phyloP scores from a whole-genome alignment of 1,139 yeast genomes.

The Scheffersomyces quercinus region DNA sequence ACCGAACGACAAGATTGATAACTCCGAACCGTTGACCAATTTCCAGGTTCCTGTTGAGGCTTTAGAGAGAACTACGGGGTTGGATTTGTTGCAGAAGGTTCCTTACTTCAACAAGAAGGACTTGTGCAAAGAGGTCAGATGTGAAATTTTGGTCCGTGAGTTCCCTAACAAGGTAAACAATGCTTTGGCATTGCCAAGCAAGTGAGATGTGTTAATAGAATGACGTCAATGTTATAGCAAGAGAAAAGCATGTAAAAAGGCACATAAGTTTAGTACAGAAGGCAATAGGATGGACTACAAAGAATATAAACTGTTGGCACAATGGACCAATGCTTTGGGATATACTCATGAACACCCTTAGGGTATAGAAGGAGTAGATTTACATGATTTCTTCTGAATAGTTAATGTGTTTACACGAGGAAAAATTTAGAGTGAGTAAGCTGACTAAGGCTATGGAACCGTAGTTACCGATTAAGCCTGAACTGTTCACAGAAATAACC shows the following conservation, averaged over 20 bases:
- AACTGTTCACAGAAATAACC: too few species aligned
- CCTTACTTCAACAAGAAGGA: conserved; percentile 61
- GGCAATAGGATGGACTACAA: too few species aligned
- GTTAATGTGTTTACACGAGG: too few species aligned
- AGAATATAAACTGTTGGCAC: too few species aligned
- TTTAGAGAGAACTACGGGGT: conserved; percentile 81
- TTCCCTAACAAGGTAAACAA: conserved; percentile 54
- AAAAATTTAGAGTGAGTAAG: too few species aligned
- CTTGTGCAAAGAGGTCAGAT: conserved; percentile 76
- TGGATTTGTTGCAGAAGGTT: conserved; percentile 72
- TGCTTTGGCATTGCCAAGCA: conserved; percentile 25
- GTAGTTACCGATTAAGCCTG: too few species aligned
- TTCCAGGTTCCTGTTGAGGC: conserved; percentile 92
- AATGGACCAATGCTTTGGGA: too few species aligned
- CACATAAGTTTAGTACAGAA: too few species aligned
- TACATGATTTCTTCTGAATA: too few species aligned
- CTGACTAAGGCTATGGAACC: too few species aligned
- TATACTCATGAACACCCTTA: too few species aligned
- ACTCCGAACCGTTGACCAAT: conserved; percentile 64
- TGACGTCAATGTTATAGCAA: not conserved
- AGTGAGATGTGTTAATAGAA: conserved; percentile 5
- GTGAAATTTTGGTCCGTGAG: conserved; percentile 83
- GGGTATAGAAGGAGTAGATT: too few species aligned
- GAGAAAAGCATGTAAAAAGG: not conserved
- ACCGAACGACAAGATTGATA: conserved; percentile 79